These are phyloP conservation scores for Dujonia santamariae DNA, from an alignment of 1,139 yeast species.

Conservation along the genomic window DNA sequence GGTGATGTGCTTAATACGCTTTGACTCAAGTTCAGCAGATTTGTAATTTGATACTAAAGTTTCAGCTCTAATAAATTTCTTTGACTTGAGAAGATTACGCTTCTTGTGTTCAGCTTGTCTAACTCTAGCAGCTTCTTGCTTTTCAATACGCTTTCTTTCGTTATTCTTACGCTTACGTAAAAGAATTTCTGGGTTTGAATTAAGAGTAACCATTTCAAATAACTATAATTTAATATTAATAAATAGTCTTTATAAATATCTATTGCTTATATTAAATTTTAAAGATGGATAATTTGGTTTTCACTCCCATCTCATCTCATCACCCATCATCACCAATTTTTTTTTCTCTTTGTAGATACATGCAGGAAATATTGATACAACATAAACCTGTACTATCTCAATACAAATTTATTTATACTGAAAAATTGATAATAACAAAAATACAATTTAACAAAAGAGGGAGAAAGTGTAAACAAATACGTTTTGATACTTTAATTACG, in stretches of 20 bases:
- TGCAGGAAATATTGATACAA: too few species aligned
- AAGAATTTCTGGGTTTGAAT: slow-evolving; percentile 73
- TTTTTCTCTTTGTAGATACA: too few species aligned
- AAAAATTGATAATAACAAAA: too few species aligned
- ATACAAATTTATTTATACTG: too few species aligned
- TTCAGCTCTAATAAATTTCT: slow-evolving; percentile 69
- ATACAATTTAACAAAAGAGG: too few species aligned
- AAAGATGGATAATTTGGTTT: too few species aligned
- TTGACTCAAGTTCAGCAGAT: slow-evolving; percentile 63
- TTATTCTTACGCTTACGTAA: slow-evolving; percentile 76
- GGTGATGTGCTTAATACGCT: slow-evolving; percentile 61
- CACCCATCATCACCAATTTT: too few species aligned
- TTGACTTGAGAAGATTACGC: slow-evolving; percentile 32
- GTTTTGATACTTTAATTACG: too few species aligned
- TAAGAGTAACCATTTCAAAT: slow-evolving; percentile 46
- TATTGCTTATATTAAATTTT: background rate
- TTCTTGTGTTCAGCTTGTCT: slow-evolving; percentile 26
- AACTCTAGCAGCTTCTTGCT: slow-evolving; percentile 47
- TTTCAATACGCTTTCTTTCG: slow-evolving; percentile 65
- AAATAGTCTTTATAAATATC: too few species aligned
- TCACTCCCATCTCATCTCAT: slow-evolving; percentile 2
- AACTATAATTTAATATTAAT: too few species aligned
- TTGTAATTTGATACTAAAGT: slow-evolving; percentile 62
- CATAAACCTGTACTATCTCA: too few species aligned
- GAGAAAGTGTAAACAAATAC: too few species aligned